These are phyloP conservation scores for Phyllostachys edulis DNA, from an alignment of 176 grass and related monocot species.

Conservation along the genomic window DNA sequence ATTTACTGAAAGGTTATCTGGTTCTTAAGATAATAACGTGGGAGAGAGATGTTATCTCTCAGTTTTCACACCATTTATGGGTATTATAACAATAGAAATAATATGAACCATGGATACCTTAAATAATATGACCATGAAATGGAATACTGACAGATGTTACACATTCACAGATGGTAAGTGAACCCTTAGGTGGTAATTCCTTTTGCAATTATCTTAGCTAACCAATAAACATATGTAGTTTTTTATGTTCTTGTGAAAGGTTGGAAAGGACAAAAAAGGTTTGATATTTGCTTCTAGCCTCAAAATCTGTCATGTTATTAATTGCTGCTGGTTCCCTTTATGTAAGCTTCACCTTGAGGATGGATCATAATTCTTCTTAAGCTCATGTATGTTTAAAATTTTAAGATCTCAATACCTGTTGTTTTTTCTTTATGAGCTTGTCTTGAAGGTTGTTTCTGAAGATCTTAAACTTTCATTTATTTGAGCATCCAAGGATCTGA, in stretches of 20 bases:
- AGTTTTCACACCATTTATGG: background rate
- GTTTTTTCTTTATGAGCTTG: background rate
- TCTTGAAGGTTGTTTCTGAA: background rate
- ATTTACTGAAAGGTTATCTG: background rate
- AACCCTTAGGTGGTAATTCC: background rate
- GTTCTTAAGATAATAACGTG: background rate
- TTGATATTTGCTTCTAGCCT: background rate
- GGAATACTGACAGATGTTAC: background rate
- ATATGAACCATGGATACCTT: slow-evolving; percentile 27
- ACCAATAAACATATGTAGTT: background rate
- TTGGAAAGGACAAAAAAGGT: background rate
- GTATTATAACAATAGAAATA: slow-evolving; percentile 1
- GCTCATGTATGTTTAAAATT: background rate
- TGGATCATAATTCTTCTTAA: background rate
- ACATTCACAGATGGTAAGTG: background rate
- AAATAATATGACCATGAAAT: background rate
- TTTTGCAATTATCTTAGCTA: slow-evolving; percentile 6
- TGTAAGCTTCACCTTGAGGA: background rate
- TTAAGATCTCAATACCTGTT: slow-evolving; percentile 2
- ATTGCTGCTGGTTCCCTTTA: background rate
- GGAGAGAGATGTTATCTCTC: background rate
- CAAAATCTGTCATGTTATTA: background rate
- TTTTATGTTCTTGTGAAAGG: background rate
- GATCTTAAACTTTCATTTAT: slow-evolving; percentile 4
- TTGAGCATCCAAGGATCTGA: slow-evolving; percentile 8